Percentiles rank a stretch among this genome's conserved stretches.
Conservation (phyloP, 345 rosid species). For the Noccaea caerulescens region DNA sequence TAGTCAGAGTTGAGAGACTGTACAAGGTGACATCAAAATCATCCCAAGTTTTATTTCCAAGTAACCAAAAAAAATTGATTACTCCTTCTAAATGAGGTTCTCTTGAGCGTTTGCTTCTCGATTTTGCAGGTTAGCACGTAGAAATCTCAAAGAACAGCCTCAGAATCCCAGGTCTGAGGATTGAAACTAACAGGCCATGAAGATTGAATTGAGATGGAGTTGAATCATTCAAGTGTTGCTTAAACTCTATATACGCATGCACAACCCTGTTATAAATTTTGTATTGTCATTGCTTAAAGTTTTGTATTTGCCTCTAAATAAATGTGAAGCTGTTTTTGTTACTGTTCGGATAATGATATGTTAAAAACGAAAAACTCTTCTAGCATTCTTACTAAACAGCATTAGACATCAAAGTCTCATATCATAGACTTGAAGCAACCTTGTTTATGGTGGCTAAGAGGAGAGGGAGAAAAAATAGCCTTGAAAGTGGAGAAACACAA, state of each 20-base stretch:
- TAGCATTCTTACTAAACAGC: neutral
- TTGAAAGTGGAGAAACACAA: conserved; percentile 21
- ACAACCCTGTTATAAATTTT: conserved; percentile 4
- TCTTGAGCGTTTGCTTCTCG: neutral
- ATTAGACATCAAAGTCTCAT: conserved; percentile 6
- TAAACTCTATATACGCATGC: neutral
- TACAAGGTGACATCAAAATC: conserved; percentile 30
- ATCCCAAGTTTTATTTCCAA: neutral
- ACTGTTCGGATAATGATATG: neutral
- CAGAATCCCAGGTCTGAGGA: neutral
- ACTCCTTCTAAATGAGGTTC: neutral
- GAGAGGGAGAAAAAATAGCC: neutral
- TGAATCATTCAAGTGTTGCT: neutral
- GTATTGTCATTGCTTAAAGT: neutral
- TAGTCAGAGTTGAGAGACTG: neutral
- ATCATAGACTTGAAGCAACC: conserved; percentile 8
- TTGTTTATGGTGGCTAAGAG: conserved; percentile 23
- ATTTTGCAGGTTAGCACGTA: conserved; percentile 18
- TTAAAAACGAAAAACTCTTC: neutral
- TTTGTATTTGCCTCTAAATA: neutral
- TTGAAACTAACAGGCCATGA: neutral
- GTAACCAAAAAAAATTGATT: neutral
- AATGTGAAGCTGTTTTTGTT: neutral
- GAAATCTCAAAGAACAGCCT: neutral
- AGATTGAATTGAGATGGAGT: neutral